A percentile compares a stretch with the other conserved stretches of the same genome.
Conservation (phyloP, 805 yeast genomes). For the Nakazawaea laoshanensis region DNA sequence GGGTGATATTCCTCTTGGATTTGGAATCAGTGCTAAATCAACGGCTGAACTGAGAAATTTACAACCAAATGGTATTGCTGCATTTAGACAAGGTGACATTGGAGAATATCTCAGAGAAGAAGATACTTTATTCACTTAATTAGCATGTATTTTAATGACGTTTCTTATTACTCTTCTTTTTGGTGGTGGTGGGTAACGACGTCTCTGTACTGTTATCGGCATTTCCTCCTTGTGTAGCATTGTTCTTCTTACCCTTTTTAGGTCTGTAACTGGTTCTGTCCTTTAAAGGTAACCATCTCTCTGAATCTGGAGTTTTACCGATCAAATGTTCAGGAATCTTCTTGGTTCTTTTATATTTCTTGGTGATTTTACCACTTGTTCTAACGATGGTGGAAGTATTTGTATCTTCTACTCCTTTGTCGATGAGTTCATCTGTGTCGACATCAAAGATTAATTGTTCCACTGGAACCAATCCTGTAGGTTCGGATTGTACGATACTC, state of each 20-base stretch:
- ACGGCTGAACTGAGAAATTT: constrained; percentile 80
- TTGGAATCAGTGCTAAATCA: constrained; percentile 90
- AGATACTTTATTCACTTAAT: constrained; percentile 82
- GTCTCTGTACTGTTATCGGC: constrained; percentile 38
- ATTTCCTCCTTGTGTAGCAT: constrained; percentile 55
- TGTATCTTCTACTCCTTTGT: constrained; percentile 19
- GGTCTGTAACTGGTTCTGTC: constrained; percentile 82
- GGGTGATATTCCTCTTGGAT: constrained; percentile 90
- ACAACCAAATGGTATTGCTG: constrained; percentile 92
- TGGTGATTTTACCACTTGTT: constrained; percentile 20
- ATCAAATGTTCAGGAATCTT: constrained; percentile 33
- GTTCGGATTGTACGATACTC: constrained; percentile 13
- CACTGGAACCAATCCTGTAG: constrained; percentile 14
- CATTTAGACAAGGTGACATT: constrained; percentile 94
- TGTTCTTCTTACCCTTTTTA: constrained; percentile 54
- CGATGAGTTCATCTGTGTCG: constrained; percentile 22
- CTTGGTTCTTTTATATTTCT: constrained; percentile 19
- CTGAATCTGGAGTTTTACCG: constrained; percentile 42
- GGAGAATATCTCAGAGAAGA: constrained; percentile 98
- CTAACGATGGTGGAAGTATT: constrained; percentile 13
- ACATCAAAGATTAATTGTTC: constrained; percentile 20
- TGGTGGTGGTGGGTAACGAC: constrained; percentile 11
- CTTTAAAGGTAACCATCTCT: constrained; percentile 87
- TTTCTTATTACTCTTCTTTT: constrained; percentile 17
- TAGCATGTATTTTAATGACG: neutral